Conservation (phyloP, 139 green algal genomes). For the Raphidocelis subcapitata region DNA sequence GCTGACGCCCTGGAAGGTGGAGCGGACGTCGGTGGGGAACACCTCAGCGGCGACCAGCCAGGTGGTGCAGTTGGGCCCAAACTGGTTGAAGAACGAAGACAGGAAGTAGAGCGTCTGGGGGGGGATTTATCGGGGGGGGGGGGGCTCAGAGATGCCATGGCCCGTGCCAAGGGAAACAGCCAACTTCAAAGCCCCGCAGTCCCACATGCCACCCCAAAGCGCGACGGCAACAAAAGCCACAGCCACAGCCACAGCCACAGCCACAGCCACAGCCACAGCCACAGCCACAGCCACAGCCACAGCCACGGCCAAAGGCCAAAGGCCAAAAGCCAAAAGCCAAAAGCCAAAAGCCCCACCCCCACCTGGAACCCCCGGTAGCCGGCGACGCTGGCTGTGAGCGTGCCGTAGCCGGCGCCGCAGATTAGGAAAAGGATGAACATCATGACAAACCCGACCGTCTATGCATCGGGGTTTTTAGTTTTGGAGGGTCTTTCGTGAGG, state of each 20-base stretch:
- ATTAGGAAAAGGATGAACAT: conserved; percentile 66
- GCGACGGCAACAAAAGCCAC: no score
- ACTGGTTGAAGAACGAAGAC: conserved; percentile 77
- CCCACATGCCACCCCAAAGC: no score
- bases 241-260: no score
- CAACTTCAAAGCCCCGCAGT: no score
- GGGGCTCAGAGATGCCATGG: no score
- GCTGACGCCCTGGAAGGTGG: conserved; percentile 55
- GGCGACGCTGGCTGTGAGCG: conserved; percentile 21
- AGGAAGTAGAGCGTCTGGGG: conserved; percentile 85
- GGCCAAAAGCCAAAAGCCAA: no score
- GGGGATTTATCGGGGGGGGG: background rate
- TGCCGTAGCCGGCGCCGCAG: conserved; percentile 45
- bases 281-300: no score
- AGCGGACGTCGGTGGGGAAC: conserved; percentile 68
- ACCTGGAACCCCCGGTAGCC: conserved; percentile 22
- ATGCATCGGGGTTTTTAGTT: background rate
- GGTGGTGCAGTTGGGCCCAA: conserved; percentile 57
- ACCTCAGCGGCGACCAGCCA: conserved; percentile 63
- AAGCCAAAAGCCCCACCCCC: no score
- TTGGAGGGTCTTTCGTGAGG: no score
- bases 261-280: no score
- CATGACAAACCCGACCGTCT: conserved; percentile 50
- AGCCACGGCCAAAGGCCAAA: no score
- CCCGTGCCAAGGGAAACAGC: no score